These are phyloP conservation scores for Fusarium sp. DNA, from an alignment of 2,329 filamentous ascomycete species.

Conservation along the genomic window DNA sequence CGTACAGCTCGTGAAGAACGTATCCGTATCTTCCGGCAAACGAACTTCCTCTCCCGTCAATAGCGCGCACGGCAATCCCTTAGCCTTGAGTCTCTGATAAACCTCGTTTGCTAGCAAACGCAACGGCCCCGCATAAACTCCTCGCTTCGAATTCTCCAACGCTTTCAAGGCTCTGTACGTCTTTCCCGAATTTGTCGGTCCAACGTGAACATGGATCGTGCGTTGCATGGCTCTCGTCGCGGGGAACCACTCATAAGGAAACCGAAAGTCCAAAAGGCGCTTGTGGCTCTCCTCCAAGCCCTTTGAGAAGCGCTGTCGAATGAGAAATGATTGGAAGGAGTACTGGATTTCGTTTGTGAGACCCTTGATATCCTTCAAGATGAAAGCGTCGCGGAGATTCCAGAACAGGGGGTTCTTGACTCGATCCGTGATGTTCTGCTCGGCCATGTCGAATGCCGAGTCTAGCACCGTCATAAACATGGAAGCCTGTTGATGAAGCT, in stretches of 20 bases:
- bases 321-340: constrained; percentile 72
- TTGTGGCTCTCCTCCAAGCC: constrained; percentile 67
- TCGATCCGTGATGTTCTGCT: constrained; percentile 49
- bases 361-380: constrained; percentile 59
- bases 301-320: constrained; percentile 65
- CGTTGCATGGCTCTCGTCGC: constrained; percentile 81
- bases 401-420: constrained; percentile 64
- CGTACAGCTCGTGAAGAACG: constrained; percentile 81
- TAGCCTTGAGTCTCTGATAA: constrained; percentile 84
- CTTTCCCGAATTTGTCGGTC: constrained; percentile 97
- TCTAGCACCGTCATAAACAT: constrained; percentile 58
- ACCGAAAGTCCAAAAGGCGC: constrained; percentile 82
- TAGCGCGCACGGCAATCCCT: constrained; percentile 79
- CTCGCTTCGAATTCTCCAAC: constrained; percentile 77
- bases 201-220: constrained; percentile 90
- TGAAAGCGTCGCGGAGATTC: constrained; percentile 68
- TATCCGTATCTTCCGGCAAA: constrained; percentile 66
- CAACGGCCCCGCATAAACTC: constrained; percentile 91
- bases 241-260: constrained; percentile 92
- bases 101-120: constrained; percentile 92
- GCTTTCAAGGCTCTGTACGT: constrained; percentile 93
- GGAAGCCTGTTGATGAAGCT: constrained; percentile 55
- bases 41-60: constrained; percentile 92
- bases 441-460: constrained; percentile 57
- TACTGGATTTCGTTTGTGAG: constrained; percentile 70